Evolutionary conservation across 768 basidiomycete genomes (phyloP).

Genomic region (Collybia sp.): DNA sequence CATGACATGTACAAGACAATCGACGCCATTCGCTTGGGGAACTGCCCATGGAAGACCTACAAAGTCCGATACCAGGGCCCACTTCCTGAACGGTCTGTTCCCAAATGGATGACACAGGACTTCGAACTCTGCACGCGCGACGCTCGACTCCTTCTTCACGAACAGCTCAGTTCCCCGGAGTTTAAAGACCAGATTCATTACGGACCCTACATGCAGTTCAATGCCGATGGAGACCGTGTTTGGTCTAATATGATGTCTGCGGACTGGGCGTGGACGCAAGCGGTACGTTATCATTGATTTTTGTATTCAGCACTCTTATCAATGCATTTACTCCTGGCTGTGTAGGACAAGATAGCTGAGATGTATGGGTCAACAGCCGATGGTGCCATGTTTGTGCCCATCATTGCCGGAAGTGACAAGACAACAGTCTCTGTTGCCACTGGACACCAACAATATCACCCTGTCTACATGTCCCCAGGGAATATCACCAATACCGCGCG

Average conservation of each 20-base stretch:
- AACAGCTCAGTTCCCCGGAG: slow-evolving; percentile 25
- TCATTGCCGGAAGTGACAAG: background rate
- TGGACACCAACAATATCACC: slow-evolving; percentile 10
- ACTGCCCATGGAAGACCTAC: slow-evolving; percentile 7
- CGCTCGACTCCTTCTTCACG: slow-evolving; percentile 14
- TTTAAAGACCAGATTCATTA: slow-evolving; percentile 25
- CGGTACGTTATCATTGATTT: background rate
- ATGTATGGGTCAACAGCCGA: background rate
- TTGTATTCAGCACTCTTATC: too few species aligned
- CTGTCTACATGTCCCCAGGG: slow-evolving; percentile 9
- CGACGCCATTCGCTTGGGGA: slow-evolving; percentile 17
- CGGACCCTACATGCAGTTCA: background rate
- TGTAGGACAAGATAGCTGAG: background rate
- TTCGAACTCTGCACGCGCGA: slow-evolving; percentile 22
- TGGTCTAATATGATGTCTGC: background rate
- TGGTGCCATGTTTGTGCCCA: background rate
- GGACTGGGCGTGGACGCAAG: background rate
- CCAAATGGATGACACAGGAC: slow-evolving; percentile 17
- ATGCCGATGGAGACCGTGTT: background rate
- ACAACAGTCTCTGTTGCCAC: background rate
- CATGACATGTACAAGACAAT: slow-evolving; percentile 18
- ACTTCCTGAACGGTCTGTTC: slow-evolving; percentile 4
- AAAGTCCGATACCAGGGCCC: slow-evolving; percentile 11
- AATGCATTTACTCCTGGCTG: background rate
- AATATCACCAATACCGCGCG: slow-evolving; percentile 6